Base-by-base conservation (phyloP, 306 rosid species). In the Lathyrus sativus region DNA sequence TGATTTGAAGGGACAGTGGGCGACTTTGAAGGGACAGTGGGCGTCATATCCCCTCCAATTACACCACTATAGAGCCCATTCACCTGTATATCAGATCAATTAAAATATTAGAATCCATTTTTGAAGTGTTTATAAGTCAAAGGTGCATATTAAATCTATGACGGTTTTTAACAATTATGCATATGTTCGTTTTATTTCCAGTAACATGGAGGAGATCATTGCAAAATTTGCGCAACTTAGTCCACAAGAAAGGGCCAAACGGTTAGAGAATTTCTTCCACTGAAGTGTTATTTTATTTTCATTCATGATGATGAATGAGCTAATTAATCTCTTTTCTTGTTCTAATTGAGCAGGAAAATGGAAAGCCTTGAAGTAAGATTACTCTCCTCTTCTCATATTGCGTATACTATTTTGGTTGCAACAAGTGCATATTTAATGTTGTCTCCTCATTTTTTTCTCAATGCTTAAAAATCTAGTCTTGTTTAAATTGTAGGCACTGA, bases 281-380 rank as follows among this genome's bases (percentile, higher is more conserved):
- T 48, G 26, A 29, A 46, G 19, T 46, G 67, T 67, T 10, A 13
- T 38, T 76, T 66, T 66, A 10, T 53, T 41, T 50, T 33, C 53
- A 41, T 63, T 73, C 15, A 74, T 60, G 44, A 59, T 62, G 65
- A 68, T 56, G 65, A 61, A 26, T 17, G 9, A 66, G 65, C 68
- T 78, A 73, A 81, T 46, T 78, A 73, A 81, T 46, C 45, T 65
- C 6, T 55, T 66, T 73, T 80, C 55, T 69, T 26, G 3, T 74
- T 81, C 65, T 72, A 56, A 38, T 80, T 73, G 71, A 75, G 57
- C 91, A 87, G 91, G 85, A 90, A 90, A 79, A 54, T 87, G 95
- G 95, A 87, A 72, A 85, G 88, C 76, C 96, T 90, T 75, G 95
- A 85, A 80, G 96, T 90, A 87, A 70, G 96, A 81, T 44, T 35